Conservation (phyloP, 1,284 basidiomycete species). For the Cutaneotrichosporon daszewskae region DNA sequence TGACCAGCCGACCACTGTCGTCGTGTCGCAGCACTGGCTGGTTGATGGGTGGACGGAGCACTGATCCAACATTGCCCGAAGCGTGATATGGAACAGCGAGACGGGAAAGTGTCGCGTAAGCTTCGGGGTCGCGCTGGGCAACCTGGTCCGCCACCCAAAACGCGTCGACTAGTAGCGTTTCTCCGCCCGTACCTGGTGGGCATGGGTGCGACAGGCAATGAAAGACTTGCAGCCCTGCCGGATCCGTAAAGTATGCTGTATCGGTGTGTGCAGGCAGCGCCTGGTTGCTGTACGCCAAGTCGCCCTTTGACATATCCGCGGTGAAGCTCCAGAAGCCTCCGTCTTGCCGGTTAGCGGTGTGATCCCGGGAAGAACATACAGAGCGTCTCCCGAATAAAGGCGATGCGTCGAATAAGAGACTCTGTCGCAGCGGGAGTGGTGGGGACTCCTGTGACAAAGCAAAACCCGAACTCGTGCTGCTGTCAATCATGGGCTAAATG, state of each 20-base stretch:
- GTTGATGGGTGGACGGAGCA: conserved; percentile 59
- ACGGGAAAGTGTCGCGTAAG: conserved; percentile 65
- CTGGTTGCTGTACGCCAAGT: conserved; percentile 80
- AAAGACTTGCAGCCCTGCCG: conserved; percentile 89
- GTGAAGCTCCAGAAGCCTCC: conserved; percentile 98
- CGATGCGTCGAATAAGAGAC: conserved; percentile 66
- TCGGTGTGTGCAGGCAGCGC: conserved; percentile 90
- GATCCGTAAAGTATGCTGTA: conserved; percentile 90
- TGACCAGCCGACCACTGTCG: conserved; percentile 57
- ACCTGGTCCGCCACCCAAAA: conserved; percentile 83
- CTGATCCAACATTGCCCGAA: conserved; percentile 64
- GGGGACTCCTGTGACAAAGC: conserved; percentile 77
- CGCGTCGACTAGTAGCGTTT: conserved; percentile 86
- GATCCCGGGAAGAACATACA: conserved; percentile 53
- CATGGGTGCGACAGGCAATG: conserved; percentile 79
- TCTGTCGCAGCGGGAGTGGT: conserved; percentile 79
- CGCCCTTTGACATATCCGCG: conserved; percentile 81
- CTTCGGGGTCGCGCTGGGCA: conserved; percentile 64
- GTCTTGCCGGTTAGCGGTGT: conserved; percentile 51
- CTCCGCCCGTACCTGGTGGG: conserved; percentile 67
- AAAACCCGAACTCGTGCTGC: conserved; percentile 82
- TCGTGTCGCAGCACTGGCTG: conserved; percentile 64
- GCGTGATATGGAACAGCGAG: conserved; percentile 77
- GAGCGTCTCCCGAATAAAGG: conserved; percentile 88
- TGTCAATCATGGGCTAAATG: background rate